phyloP scores from a whole-genome alignment of 148 eudicot species.

The Amaranthus cruentus region DNA sequence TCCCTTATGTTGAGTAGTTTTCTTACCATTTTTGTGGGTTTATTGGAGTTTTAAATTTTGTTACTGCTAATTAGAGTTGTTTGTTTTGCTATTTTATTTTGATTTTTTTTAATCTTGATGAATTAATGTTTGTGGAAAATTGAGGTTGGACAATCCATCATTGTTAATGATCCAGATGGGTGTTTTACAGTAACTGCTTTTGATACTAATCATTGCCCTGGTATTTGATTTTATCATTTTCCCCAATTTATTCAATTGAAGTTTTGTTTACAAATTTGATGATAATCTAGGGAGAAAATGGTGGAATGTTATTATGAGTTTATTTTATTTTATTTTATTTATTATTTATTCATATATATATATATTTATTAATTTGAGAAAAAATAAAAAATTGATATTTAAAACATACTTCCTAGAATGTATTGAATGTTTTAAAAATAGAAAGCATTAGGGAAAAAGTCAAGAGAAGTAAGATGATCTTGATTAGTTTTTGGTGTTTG shows the following conservation, averaged over 20 bases:
- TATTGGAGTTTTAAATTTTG: background rate
- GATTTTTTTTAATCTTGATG: conserved; percentile 33
- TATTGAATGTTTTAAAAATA: no score
- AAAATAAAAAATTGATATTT: no score
- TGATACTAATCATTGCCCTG: conserved; percentile 93
- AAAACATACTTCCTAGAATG: no score
- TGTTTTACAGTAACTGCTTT: conserved; percentile 60
- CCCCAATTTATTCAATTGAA: background rate
- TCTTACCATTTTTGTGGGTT: background rate
- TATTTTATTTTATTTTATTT: no score
- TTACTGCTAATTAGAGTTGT: background rate
- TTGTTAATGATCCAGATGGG: conserved; percentile 52
- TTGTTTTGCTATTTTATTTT: background rate
- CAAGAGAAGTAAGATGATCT: no score
- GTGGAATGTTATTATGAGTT: background rate
- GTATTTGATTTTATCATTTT: conserved; percentile 28
- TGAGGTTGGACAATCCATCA: conserved; percentile 60
- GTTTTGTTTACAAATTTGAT: background rate
- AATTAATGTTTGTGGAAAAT: conserved; percentile 53
- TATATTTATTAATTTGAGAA: no score
- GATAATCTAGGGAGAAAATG: background rate
- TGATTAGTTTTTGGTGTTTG: no score
- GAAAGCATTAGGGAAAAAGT: no score
- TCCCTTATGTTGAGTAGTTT: conserved; percentile 46
- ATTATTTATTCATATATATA: no score